Evolutionary conservation across 2,329 filamentous ascomycete genomes (phyloP), one percentile per base, ranked within the genome.

Genomic region (Cordyceps farinosa): DNA sequence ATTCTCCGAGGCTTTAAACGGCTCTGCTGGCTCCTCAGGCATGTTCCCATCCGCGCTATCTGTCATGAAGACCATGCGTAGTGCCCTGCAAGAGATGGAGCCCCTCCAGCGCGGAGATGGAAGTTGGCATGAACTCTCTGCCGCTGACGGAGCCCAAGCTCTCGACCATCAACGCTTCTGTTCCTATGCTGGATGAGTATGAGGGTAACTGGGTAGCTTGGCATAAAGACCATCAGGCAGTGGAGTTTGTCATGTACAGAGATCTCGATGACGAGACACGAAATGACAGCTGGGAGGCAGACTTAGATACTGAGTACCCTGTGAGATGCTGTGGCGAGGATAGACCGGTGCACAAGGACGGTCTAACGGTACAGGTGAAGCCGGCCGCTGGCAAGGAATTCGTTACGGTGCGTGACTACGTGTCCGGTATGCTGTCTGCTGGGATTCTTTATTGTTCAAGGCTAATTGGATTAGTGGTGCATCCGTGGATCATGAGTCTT

Each of bases 91-190:
- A 47, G 60, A 42, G 36, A 56, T 54, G 51, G 51, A 62, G 60
- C 60, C 60, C 13, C 51, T 62, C 3, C 42, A 56, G 30, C 36
- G 30, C 30, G 15, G 13, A 58, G 61, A 62, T 55, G 66, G 68
- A 62, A 69, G 60, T 38, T 72, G 69, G 67, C 70, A 72, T 61
- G 63, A 68, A 56, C 13, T 66, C 68, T 55, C 57, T 69, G 40
- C 67, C 70, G 27, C 54, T 72, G n/a, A 72, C 70, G 42, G 67
- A 71, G 53, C 69, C 69, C 54, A 72, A 70, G 63, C 67, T 72
- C 61, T 72, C 70, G 52, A 72, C 69, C 48, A 47, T 72, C 34
- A 60, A 66, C 57, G 68, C 63, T 44, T 66, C 57, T 27, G 55
- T 70, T 54, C 62, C 59, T 51, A 65, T 70, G 42, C 67, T 72